Base-by-base conservation (phyloP, 495 filamentous ascomycete species). In the Penicillium cinerascens region DNA sequence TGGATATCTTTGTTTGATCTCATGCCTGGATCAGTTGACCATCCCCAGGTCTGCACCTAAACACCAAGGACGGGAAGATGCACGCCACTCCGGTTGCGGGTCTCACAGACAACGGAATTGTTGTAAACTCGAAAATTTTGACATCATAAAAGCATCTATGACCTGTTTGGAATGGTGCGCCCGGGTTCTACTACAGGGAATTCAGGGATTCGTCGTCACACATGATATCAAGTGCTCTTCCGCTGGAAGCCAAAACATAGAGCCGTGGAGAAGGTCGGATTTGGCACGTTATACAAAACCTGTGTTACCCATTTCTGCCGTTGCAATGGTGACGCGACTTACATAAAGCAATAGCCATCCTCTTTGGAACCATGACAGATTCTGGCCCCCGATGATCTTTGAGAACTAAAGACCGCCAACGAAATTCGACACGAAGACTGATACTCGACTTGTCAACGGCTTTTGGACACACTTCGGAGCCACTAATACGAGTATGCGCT, bases 31-130 rank as follows among this genome's bases (percentile, higher is more conserved):
- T 45, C 33, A 40, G 20, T 52, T 36, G 17, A 43, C 35, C 25
- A 2, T 27, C 16, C 9, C 22, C 16, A n/a, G n/a, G n/a, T n/a
- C n/a, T n/a, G n/a, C 8, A 42, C 17, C 29, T 39, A 16, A n/a
- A 18, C 15, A 39, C 37, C n/a, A 39, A 39, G 37, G 29, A 22
- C 21, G 21, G n/a, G 22, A 16, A 41, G 44, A 46, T 40, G 13
- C n/a, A 46, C 40, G 6, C 37, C 42, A 27, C 2, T 3, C 27
- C 16, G 15, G 23, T 18, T 10, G 22, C 44, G 42, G 52, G 57
- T 60, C 52, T 52, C 57, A 61, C 59, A 40, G 43, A 55, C 56
- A 58, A 40, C 29, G 40, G 41, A 25, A 48, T 23, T 10, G 51
- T 55, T 49, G 23, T 51, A 61, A 45, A 25, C 11, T 17, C 21